Evolutionary conservation across 192 early-diverging fungal species (phyloP).

Genomic region (Jimgerdemannia flammicorona): DNA sequence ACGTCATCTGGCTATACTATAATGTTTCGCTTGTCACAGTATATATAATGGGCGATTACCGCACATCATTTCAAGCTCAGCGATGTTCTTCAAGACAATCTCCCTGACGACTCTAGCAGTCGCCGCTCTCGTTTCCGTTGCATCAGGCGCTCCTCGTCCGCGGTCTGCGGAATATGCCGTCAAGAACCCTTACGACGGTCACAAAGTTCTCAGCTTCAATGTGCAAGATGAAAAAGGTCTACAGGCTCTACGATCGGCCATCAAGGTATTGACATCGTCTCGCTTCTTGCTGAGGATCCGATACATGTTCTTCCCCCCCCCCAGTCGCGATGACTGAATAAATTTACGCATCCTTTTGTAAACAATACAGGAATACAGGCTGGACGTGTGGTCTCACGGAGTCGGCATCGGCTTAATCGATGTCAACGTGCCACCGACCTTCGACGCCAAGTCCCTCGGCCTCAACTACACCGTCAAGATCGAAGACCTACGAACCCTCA

Average conservation of each 20-base stretch:
- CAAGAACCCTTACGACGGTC: conserved; percentile 20
- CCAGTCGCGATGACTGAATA: not conserved
- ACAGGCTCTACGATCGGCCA: conserved; percentile 15
- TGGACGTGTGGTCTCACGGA: conserved; percentile 3
- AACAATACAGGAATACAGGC: not conserved
- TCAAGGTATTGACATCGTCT: conserved; percentile 11
- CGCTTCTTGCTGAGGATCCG: conserved; percentile 26
- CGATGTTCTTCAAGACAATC: conserved; percentile 22
- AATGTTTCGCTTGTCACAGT: too few species aligned
- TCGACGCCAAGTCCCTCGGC: conserved; percentile 17
- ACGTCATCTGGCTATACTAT: too few species aligned
- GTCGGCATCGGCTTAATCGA: conserved; percentile 30
- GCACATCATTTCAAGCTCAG: too few species aligned
- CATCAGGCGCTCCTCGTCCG: not conserved
- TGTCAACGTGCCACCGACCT: conserved; percentile 23
- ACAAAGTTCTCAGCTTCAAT: conserved; percentile 37
- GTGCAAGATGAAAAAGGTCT: conserved; percentile 23
- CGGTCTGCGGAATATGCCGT: not conserved
- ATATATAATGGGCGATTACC: too few species aligned
- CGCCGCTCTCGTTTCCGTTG: conserved; percentile 11
- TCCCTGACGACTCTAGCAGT: conserved; percentile 23
- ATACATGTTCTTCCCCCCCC: not conserved
- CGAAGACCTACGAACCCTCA: conserved; percentile 37
- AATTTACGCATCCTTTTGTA: not conserved
- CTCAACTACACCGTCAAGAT: conserved; percentile 32